These are phyloP conservation scores for Carex kokanica DNA, from an alignment of 176 grass and related monocot genomes.

Conservation along the genomic window DNA sequence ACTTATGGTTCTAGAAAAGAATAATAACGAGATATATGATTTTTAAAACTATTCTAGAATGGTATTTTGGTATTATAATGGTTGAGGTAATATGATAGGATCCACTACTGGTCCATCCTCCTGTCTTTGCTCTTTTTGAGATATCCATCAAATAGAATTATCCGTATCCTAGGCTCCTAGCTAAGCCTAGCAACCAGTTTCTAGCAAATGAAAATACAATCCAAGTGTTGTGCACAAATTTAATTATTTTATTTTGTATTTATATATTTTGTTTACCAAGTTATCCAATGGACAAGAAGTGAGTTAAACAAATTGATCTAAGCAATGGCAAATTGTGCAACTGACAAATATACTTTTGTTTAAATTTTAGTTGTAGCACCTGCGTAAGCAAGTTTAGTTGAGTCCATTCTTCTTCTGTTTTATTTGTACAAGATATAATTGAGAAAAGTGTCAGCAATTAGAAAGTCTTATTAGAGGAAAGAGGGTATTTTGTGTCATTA, in stretches of 20 bases:
- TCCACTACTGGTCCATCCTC: background rate
- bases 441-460: background rate
- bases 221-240: background rate
- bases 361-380: background rate
- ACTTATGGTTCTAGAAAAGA: constrained; percentile 3
- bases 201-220: background rate
- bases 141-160: background rate
- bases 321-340: background rate
- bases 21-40: background rate
- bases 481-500: background rate
- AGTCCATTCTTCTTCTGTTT: background rate
- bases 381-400: no score
- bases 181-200: background rate
- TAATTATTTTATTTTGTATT: background rate
- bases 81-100: background rate
- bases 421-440: background rate
- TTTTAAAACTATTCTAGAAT: background rate
- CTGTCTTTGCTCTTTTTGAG: background rate
- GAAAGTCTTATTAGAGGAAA: background rate
- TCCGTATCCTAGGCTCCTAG: background rate
- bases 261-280: background rate
- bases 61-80: background rate
- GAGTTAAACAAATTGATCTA: background rate
- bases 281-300: background rate
- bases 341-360: background rate